Conservation (phyloP, 129 eudicot genomes). For the Chrysanthemum seticuspe region DNA sequence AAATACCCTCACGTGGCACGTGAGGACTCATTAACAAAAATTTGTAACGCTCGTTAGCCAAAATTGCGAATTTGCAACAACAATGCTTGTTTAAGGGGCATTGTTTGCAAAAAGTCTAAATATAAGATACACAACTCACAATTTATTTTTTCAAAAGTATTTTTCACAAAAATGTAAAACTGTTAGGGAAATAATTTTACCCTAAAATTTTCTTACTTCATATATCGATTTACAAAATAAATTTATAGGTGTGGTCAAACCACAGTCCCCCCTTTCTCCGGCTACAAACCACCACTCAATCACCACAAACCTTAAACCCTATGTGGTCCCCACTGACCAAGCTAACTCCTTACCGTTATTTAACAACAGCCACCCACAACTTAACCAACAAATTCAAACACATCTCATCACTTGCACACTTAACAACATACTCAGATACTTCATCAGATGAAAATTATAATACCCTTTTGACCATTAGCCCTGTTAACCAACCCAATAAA, state of each 20-base stretch:
- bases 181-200: too few relatives aligned
- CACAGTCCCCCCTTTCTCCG: constrained; percentile 7
- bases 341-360: constrained; percentile 37
- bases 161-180: too few relatives aligned
- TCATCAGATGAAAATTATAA: constrained; percentile 44
- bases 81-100: too few relatives aligned
- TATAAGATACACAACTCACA: too few relatives aligned
- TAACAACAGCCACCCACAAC: constrained; percentile 12
- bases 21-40: too few relatives aligned
- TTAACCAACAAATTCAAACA: constrained; percentile 30
- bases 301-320: constrained; percentile 21
- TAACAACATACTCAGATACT: constrained; percentile 23
- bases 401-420: constrained; percentile 43
- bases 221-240: too few relatives aligned
- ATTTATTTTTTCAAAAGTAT: too few relatives aligned
- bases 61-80: too few relatives aligned
- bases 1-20: too few relatives aligned
- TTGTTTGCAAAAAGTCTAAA: too few relatives aligned
- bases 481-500: constrained; percentile 23
- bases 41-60: too few relatives aligned
- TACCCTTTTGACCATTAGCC: background rate
- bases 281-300: background rate
- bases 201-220: too few relatives aligned
- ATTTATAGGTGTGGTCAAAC: background rate
- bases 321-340: constrained; percentile 46